These are phyloP conservation scores for Holtermanniella nyarrowii DNA, from an alignment of 768 basidiomycete genomes.

Conservation along the genomic window DNA sequence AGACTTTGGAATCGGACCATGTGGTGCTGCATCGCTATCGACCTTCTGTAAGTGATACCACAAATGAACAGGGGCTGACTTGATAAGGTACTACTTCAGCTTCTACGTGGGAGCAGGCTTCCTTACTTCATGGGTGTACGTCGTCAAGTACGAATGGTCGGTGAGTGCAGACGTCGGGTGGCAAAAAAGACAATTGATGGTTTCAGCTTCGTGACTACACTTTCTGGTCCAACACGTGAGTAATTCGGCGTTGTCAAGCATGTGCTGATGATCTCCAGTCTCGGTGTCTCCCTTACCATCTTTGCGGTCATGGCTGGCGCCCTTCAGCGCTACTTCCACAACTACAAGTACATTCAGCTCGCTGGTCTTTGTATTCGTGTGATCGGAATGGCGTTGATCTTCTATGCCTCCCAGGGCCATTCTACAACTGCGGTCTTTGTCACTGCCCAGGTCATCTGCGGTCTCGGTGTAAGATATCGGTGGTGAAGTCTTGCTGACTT, in stretches of 20 bases:
- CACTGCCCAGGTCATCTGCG: constrained; percentile 31
- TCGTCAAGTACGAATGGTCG: constrained; percentile 39
- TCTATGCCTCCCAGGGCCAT: constrained; percentile 11
- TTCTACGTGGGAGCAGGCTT: constrained; percentile 17
- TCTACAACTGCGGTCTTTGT: constrained; percentile 28
- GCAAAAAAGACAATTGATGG: too few species aligned
- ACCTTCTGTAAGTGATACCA: too few species aligned
- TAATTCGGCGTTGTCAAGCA: too few species aligned
- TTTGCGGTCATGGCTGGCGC: constrained; percentile 38
- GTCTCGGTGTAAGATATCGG: constrained; percentile 11
- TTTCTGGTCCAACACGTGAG: constrained; percentile 3
- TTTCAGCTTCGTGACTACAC: neutral
- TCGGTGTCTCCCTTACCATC: constrained; percentile 28
- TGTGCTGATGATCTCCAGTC: constrained; percentile 8
- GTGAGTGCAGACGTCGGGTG: too few species aligned
- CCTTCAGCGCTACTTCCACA: constrained; percentile 28
- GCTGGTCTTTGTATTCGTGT: constrained; percentile 26
- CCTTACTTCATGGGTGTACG: constrained; percentile 29
- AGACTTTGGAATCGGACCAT: constrained; percentile 40
- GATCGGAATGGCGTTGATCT: constrained; percentile 26
- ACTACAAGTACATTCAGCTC: constrained; percentile 40
- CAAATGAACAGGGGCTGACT: too few species aligned
- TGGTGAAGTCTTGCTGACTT: neutral
- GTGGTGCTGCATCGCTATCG: neutral
- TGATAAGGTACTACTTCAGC: constrained; percentile 30